Evolutionary conservation across 257 asterid genomes (phyloP), one percentile per base, ranked within the genome.

Genomic region (Dorcoceras hygrometricum): DNA sequence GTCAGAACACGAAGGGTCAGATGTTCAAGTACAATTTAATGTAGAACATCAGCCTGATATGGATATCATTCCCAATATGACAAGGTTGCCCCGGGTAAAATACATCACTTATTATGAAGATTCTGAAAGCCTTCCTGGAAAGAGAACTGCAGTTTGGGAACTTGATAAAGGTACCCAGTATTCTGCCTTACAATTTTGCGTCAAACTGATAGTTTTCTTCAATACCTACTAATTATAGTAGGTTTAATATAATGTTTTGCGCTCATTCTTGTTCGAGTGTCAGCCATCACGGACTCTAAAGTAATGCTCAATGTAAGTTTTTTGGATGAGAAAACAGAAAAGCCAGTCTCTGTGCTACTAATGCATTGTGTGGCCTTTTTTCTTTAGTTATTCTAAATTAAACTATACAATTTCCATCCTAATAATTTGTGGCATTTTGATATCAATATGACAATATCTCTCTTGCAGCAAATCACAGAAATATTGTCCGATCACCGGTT

Each of bases 61-160:
- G 75, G 99, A 93, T 81, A 72, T 93, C 64, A 10, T 85, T 56
- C 95, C 96, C 81, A 85, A 86, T 82, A 93, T 93, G 99, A 88
- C 99, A 74, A 82, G 89, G 83, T 85, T 89, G 58, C 79, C 86
- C 60, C 83, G 85, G 68, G 92, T 84, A 71, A 93, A 93, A 83
- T 93, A 93, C 85, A 93, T 93, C 66, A 93, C 99, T 67, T 93
- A 93, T 78, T 93, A 85, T 63, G 99, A 93, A 87, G 99, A 93
- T 76, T 82, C 97, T 75, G 96, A 88, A 80, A 90, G 95, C 79
- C 86, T 81, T 75, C 96, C 88, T 19, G 99, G 96, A 80, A 85
- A 81, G 81, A 88, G 97, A 78, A 93, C 99, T 56, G 95, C 99
- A 67, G 95, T 93, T 69, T 93, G 99, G 99, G 99, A 93, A 82